Percentiles rank a stretch among this genome's conserved stretches.
These are phyloP conservation scores for Torulaspora maleeae DNA, from an alignment of 805 yeast species.

Conservation along the genomic window DNA sequence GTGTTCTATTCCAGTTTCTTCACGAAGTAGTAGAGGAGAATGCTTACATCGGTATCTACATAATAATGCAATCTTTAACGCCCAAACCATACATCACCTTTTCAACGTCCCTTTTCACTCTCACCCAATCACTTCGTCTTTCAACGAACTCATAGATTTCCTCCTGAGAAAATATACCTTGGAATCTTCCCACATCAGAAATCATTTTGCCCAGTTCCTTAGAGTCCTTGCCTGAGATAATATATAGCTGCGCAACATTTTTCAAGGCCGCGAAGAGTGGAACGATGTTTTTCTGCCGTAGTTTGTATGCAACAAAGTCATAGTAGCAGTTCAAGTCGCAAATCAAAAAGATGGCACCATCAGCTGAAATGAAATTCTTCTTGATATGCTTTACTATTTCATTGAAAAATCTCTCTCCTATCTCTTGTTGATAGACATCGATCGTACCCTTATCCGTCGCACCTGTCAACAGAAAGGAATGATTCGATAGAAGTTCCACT, in stretches of 20 bases:
- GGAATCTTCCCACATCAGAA: slow-evolving; percentile 77
- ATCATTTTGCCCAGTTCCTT: slow-evolving; percentile 79
- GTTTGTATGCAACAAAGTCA: slow-evolving; percentile 55
- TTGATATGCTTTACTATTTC: slow-evolving; percentile 73
- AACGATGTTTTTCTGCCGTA: slow-evolving; percentile 62
- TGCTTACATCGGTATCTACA: slow-evolving; percentile 31
- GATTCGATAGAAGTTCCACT: slow-evolving; percentile 59
- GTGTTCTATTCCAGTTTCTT: slow-evolving; percentile 36
- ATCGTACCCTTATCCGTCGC: slow-evolving; percentile 83
- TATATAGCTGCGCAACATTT: slow-evolving; percentile 76
- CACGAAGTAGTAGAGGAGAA: slow-evolving; percentile 7
- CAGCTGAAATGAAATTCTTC: slow-evolving; percentile 63
- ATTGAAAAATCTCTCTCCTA: slow-evolving; percentile 80
- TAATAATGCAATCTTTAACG: slow-evolving; percentile 64
- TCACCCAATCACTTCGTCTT: slow-evolving; percentile 80
- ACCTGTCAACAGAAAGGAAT: slow-evolving; percentile 68
- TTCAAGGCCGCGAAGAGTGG: slow-evolving; percentile 78
- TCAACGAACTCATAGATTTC: slow-evolving; percentile 92
- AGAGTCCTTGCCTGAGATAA: slow-evolving; percentile 63
- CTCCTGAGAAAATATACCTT: slow-evolving; percentile 86
- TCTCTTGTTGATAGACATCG: slow-evolving; percentile 91
- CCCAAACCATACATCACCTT: slow-evolving; percentile 93
- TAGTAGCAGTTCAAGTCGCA: slow-evolving; percentile 77
- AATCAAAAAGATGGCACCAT: slow-evolving; percentile 79
- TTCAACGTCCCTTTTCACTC: slow-evolving; percentile 75